Percentiles rank a stretch among this genome's conserved stretches.
These are phyloP conservation scores for Lodderomyces oxycetoniae DNA, from an alignment of 1,139 yeast genomes.

Conservation along the genomic window DNA sequence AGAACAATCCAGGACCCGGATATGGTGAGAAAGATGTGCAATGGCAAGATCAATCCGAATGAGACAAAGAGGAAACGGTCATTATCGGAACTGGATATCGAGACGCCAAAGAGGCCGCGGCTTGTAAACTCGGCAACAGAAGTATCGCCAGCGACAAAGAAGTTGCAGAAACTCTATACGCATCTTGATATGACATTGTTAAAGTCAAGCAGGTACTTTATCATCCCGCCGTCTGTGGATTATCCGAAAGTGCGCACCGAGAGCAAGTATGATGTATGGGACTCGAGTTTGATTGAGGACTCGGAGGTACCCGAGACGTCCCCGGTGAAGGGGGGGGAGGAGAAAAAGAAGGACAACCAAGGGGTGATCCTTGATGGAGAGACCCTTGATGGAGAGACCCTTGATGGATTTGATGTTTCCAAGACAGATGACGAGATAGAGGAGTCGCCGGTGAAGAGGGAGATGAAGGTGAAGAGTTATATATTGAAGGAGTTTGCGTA, in stretches of 20 bases:
- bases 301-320: constrained; percentile 36
- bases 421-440: constrained; percentile 40
- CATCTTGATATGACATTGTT: constrained; percentile 2
- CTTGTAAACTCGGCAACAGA: constrained; percentile 3
- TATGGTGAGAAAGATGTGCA: constrained; percentile 53
- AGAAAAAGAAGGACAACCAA: constrained; percentile 9
- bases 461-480: too few relatives aligned
- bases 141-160: constrained; percentile 13
- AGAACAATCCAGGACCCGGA: constrained; percentile 35
- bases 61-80: constrained; percentile 7
- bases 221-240: constrained; percentile 7
- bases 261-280: constrained; percentile 9
- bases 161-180: constrained; percentile 8
- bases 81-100: constrained; percentile 8
- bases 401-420: constrained; percentile 14
- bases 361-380: neutral
- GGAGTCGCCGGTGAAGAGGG: constrained; percentile 33
- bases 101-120: neutral
- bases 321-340: constrained; percentile 1
- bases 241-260: too few relatives aligned
- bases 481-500: constrained; percentile 2
- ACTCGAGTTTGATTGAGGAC: constrained; percentile 28
- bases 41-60: constrained; percentile 68
- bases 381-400: too few relatives aligned
- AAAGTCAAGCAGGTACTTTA: constrained; percentile 13